Evolutionary conservation across 257 asterid genomes (phyloP), one percentile per base, ranked within the genome.

Genomic region (Eustoma russellianum): DNA sequence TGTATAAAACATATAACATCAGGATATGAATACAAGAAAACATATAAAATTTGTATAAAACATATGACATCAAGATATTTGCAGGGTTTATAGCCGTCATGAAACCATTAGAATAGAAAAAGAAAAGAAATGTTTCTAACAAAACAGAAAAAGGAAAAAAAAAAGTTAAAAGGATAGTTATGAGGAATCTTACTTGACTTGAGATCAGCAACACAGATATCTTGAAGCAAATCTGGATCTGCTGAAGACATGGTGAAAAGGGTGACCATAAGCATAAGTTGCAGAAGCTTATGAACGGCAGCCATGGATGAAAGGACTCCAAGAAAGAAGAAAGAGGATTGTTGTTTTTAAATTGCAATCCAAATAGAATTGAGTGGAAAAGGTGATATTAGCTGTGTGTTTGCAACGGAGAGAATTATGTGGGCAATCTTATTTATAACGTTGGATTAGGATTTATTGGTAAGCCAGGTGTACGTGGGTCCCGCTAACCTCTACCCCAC

Each of bases 201-300:
- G 50, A 60, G 71, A 57, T 70, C 75, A 64, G 75, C 75, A 50
- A 64, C 75, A 33, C 75, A 70, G n/a, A 70, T 45, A 64, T 70
- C 75, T 70, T 70, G 75, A 33, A 70, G 75, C 63, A 70, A 9
- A 28, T 70, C 75, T 41, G 75, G 75, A 70, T 70, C 75, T 55
- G 59, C 61, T 44, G 59, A 64, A 14, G 48, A 50, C 10, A 55
- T 56, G 30, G 3, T 24, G 30, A 24, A 24, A 24, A 60, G 10
- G 61, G 68, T 18, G 5, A 63, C 46, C 13, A 55, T 17, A 34
- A 57, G 34, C 46, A 63, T 33, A 34, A 57, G 12, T 16, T 56
- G 6, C 1, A 35, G 33, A 2, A 57, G 10, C 34, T 53, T 55
- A 24, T 24, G 2, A 19, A 48, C 53, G 2, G 59, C 41, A 34